These are phyloP conservation scores for Otatea glauca DNA, from an alignment of 176 grass and related monocot genomes.

Conservation along the genomic window DNA sequence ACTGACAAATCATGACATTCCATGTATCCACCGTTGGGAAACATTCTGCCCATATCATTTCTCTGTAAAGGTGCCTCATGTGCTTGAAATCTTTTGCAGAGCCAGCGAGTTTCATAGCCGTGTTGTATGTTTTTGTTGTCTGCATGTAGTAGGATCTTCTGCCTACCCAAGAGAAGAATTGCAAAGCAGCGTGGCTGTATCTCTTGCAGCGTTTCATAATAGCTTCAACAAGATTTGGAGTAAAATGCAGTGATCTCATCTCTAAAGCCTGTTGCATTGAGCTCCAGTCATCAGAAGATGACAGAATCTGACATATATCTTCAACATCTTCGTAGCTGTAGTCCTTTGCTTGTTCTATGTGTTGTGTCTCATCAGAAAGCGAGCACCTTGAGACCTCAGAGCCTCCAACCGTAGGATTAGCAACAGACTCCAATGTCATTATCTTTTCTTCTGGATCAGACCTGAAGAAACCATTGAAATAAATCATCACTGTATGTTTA, in stretches of 20 bases:
- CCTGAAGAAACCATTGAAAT: slow-evolving; percentile 38
- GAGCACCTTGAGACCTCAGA: slow-evolving; percentile 29
- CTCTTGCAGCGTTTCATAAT: slow-evolving; percentile 64
- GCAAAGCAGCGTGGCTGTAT: slow-evolving; percentile 61
- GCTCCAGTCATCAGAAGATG: slow-evolving; percentile 56
- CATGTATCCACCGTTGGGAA: slow-evolving; percentile 67
- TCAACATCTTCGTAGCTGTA: slow-evolving; percentile 56
- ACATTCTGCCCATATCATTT: slow-evolving; percentile 70
- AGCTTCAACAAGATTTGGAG: slow-evolving; percentile 64
- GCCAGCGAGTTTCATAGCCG: slow-evolving; percentile 85
- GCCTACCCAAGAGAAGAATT: slow-evolving; percentile 78
- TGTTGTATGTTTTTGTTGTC: slow-evolving; percentile 66
- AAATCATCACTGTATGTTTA: not conserved
- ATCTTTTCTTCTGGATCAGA: slow-evolving; percentile 38
- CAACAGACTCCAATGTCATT: not conserved
- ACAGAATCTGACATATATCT: slow-evolving; percentile 67
- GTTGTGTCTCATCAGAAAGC: slow-evolving; percentile 24
- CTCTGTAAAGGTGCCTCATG: slow-evolving; percentile 77
- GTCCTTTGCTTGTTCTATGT: slow-evolving; percentile 35
- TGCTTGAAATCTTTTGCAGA: slow-evolving; percentile 85
- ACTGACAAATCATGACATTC: slow-evolving; percentile 86
- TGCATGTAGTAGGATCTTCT: slow-evolving; percentile 58
- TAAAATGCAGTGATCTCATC: slow-evolving; percentile 61
- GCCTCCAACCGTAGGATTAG: slow-evolving; percentile 35
- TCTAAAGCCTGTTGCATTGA: slow-evolving; percentile 56